A percentile compares a stretch with the other conserved stretches of the same genome.
Evolutionary conservation across 208 protist species (phyloP).

Genomic region (Leptomonas pyrrhocoris): DNA sequence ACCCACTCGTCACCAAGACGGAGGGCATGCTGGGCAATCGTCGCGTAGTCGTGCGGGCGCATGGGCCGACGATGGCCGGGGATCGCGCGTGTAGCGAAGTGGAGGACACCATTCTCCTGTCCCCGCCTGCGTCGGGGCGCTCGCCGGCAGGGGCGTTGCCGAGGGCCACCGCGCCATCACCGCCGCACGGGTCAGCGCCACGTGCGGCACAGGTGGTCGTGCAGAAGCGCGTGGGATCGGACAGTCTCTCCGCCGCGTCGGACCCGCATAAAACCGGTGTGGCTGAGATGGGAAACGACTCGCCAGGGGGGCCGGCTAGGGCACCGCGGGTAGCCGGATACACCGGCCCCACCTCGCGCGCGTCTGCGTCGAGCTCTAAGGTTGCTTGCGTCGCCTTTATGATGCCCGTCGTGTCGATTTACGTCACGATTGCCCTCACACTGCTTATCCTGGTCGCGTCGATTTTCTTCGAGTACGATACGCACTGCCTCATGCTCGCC

Average conservation of each 20-base stretch:
- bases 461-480: constrained; percentile 48
- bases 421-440: constrained; percentile 28
- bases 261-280: background rate
- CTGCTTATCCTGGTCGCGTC: constrained; percentile 36
- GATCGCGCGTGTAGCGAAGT: background rate
- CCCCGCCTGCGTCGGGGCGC: background rate
- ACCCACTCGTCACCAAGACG: background rate
- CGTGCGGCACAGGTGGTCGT: background rate
- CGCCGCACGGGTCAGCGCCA: background rate
- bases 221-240: background rate
- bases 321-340: background rate
- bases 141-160: background rate
- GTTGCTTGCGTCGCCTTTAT: constrained; percentile 9
- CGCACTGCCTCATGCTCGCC: constrained; percentile 42
- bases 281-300: background rate
- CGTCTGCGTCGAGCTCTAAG: background rate
- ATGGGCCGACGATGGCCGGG: background rate
- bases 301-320: background rate
- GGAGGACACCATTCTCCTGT: constrained; percentile 7
- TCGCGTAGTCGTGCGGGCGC: constrained; percentile 9
- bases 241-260: background rate
- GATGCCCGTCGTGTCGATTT: constrained; percentile 30
- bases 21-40: background rate
- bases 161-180: background rate
- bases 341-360: background rate